Percentiles rank a stretch among this genome's conserved stretches.
phyloP scores from a whole-genome alignment of 2,329 filamentous ascomycete species.

The Colletotrichum lini region DNA sequence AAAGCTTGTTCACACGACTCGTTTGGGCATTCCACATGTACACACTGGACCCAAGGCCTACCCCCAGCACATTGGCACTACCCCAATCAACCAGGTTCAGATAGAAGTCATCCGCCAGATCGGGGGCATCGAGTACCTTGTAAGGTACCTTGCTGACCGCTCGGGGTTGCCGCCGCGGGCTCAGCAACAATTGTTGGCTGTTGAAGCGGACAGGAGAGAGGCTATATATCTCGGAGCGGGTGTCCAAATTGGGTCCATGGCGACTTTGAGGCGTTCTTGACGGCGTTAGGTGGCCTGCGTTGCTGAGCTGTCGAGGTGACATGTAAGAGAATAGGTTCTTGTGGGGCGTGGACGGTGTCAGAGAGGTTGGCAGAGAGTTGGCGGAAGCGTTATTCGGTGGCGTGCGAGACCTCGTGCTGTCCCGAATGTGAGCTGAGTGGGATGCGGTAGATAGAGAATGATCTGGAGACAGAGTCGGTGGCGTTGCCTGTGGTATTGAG shows the following conservation, averaged over 20 bases:
- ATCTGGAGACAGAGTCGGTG: slow-evolving; percentile 74
- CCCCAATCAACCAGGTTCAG: slow-evolving; percentile 98
- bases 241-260: slow-evolving; percentile 90
- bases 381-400: slow-evolving; percentile 78
- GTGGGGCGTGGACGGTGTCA: slow-evolving; percentile 95
- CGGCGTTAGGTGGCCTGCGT: slow-evolving; percentile 87
- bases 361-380: slow-evolving; percentile 76
- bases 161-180: slow-evolving; percentile 88
- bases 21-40: slow-evolving; percentile 99
- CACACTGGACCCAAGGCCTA: slow-evolving; percentile 91
- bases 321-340: slow-evolving; percentile 97
- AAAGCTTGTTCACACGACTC: slow-evolving; percentile 93
- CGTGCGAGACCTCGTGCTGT: slow-evolving; percentile 83
- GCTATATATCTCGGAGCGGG: slow-evolving; percentile 93
- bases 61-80: slow-evolving; percentile 92
- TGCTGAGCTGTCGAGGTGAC: slow-evolving; percentile 79
- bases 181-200: slow-evolving; percentile 93
- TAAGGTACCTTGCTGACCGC: slow-evolving; percentile 97
- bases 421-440: slow-evolving; percentile 66
- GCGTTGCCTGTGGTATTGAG: slow-evolving; percentile 85
- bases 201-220: slow-evolving; percentile 93
- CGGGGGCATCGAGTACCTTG: slow-evolving; percentile 96
- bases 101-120: slow-evolving; percentile 97
- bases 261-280: slow-evolving; percentile 91
- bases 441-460: slow-evolving; percentile 64